Evolutionary conservation across 805 yeast genomes (phyloP).

Genomic region (Suhomyces faveliae): DNA sequence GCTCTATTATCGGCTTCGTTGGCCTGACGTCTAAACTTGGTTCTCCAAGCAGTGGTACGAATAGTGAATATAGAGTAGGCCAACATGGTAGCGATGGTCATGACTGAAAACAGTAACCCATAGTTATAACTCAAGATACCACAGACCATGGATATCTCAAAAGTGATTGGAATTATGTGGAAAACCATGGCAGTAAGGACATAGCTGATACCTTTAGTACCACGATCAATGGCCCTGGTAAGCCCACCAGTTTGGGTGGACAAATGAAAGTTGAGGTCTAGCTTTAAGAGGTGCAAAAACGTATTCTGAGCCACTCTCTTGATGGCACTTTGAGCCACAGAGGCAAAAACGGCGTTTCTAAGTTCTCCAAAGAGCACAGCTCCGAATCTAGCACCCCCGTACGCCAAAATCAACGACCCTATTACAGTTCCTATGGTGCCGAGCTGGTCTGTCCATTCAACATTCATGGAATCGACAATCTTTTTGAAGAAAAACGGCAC

Average conservation of each 20-base stretch:
- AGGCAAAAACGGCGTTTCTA: slow-evolving; percentile 92
- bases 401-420: slow-evolving; percentile 68
- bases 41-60: slow-evolving; percentile 93
- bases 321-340: slow-evolving; percentile 93
- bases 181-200: slow-evolving; percentile 96
- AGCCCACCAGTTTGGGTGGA: slow-evolving; percentile 93
- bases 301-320: slow-evolving; percentile 86
- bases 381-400: slow-evolving; percentile 93
- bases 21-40: slow-evolving; percentile 81
- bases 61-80: slow-evolving; percentile 86
- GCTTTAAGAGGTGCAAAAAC: slow-evolving; percentile 73
- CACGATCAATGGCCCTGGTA: slow-evolving; percentile 94
- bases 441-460: slow-evolving; percentile 70
- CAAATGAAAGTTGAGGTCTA: slow-evolving; percentile 88
- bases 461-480: slow-evolving; percentile 88
- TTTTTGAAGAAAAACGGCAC: slow-evolving; percentile 91
- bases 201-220: slow-evolving; percentile 94
- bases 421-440: slow-evolving; percentile 69
- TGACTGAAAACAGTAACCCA: slow-evolving; percentile 85
- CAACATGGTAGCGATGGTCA: slow-evolving; percentile 85
- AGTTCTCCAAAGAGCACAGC: slow-evolving; percentile 92
- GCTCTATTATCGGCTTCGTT: slow-evolving; percentile 93
- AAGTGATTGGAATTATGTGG: slow-evolving; percentile 88
- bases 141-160: slow-evolving; percentile 90
- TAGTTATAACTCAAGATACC: slow-evolving; percentile 92